These are phyloP conservation scores for Pseudogymnoascus verrucosus DNA, from an alignment of 2,329 filamentous ascomycete species.

Conservation along the genomic window DNA sequence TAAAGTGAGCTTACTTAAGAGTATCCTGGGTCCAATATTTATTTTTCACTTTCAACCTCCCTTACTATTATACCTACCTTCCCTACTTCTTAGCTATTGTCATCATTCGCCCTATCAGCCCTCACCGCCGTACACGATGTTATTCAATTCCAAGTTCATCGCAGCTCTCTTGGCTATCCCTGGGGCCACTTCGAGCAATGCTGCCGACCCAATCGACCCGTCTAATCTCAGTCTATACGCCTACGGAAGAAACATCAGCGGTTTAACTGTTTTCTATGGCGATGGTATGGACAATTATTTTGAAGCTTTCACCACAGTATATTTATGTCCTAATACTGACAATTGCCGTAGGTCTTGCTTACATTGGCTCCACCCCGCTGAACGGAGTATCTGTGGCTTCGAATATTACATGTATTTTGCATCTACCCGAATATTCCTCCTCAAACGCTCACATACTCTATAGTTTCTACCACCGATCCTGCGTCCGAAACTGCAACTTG, in stretches of 20 bases:
- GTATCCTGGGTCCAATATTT: background rate
- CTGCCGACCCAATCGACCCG: background rate
- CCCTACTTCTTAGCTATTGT: background rate
- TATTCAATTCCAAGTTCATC: slow-evolving; percentile 11
- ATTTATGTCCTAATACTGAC: background rate
- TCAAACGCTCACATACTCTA: slow-evolving; percentile 15
- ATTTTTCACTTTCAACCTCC: background rate
- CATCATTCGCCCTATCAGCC: background rate
- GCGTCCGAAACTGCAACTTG: slow-evolving; percentile 20
- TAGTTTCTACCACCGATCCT: background rate
- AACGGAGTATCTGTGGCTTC: slow-evolving; percentile 17
- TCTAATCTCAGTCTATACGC: slow-evolving; percentile 24
- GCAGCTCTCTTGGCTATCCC: slow-evolving; percentile 11
- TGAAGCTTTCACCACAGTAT: background rate
- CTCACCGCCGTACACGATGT: slow-evolving; percentile 10
- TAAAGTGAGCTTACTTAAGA: background rate
- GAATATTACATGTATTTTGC: slow-evolving; percentile 26
- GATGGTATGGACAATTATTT: slow-evolving; percentile 23
- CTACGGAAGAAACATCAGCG: slow-evolving; percentile 25
- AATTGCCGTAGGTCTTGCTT: slow-evolving; percentile 25
- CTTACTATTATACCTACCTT: background rate
- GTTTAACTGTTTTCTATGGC: slow-evolving; percentile 27
- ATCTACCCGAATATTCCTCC: slow-evolving; percentile 19
- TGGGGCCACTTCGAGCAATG: slow-evolving; percentile 9
- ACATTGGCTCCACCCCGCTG: slow-evolving; percentile 22